Evolutionary conservation across 2,329 filamentous ascomycete genomes (phyloP), one percentile per base, ranked within the genome.

Genomic region (Cyphellophora europaea): DNA sequence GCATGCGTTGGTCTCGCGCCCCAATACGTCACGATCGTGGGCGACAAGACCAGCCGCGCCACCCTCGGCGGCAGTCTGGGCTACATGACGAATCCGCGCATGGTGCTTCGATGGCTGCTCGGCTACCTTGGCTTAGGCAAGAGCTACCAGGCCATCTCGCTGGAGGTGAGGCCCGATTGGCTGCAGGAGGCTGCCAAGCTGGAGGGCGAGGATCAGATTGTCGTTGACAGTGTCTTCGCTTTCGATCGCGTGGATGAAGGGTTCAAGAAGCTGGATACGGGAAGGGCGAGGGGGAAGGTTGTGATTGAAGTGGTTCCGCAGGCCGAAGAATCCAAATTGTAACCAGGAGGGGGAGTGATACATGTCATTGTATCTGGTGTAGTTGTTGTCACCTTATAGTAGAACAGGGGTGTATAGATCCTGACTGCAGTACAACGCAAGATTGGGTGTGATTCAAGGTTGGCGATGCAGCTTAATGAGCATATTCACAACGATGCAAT

Each of bases 271-370:
- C 49, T 80, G 49, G 74, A 71, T 56, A 68, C 59, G 0, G 69
- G 70, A 0, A 62, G 67, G 28, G 62, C 69, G 2, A 68, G 57
- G 41, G 77, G 77, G 0, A 82, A 81, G 56, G 54, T 82, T 42
- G 62, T 81, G 18, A 49, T 70, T 45, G 55, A 52, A n/a, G n/a
- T n/a, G n/a, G n/a, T n/a, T n/a, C n/a, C n/a, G n/a, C n/a, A n/a
- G n/a, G n/a, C n/a, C n/a, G n/a, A n/a, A n/a, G n/a, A n/a, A n/a
- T n/a, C n/a, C n/a, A n/a, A n/a, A n/a, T n/a, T n/a, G n/a, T n/a
- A n/a, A n/a, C n/a, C n/a, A n/a, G n/a, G n/a, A n/a, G n/a, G n/a
- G n/a, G n/a, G n/a, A n/a, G n/a, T n/a, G n/a, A n/a, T n/a, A n/a
- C n/a, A n/a, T n/a, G n/a, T n/a, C n/a, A n/a, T n/a, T n/a, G n/a